phyloP scores from a whole-genome alignment of 371 early-diverging fungal genomes.

The Lichtheimia ornata region DNA sequence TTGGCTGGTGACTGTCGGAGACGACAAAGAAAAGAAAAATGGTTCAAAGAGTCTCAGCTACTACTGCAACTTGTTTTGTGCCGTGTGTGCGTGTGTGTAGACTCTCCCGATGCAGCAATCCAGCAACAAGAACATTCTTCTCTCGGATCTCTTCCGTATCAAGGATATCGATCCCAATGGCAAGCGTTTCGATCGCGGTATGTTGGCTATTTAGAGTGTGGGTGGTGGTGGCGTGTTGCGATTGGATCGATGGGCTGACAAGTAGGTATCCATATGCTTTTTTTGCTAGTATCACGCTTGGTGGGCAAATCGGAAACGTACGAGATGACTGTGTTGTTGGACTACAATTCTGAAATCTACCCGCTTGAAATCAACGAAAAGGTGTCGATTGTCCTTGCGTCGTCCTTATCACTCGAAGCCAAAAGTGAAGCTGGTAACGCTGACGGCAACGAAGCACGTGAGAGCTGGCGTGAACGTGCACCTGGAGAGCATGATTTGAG shows the following conservation, averaged over 20 bases:
- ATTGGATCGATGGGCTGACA: too few relatives aligned
- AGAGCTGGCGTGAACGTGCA: conserved; percentile 66
- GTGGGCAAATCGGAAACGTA: conserved; percentile 83
- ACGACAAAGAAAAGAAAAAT: too few relatives aligned
- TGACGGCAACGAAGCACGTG: conserved; percentile 47
- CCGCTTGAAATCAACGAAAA: conserved; percentile 84
- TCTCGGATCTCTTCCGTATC: conserved; percentile 86
- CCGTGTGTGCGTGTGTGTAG: not conserved
- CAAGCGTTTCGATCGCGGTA: conserved; percentile 93
- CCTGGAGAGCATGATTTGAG: conserved; percentile 76
- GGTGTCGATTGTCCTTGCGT: conserved; percentile 81
- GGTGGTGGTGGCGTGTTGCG: too few relatives aligned
- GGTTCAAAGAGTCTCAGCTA: too few relatives aligned
- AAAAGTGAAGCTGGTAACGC: conserved; percentile 18
- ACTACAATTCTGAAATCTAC: conserved; percentile 93
- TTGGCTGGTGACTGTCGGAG: too few relatives aligned
- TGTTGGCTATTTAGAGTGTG: not conserved
- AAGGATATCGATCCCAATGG: conserved; percentile 88
- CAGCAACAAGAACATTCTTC: conserved; percentile 62
- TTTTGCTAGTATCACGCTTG: conserved; percentile 81
- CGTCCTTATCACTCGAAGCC: conserved; percentile 66
- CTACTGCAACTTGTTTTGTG: conserved; percentile 1
- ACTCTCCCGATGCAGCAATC: not conserved
- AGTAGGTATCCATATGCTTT: too few relatives aligned
- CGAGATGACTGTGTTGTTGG: conserved; percentile 89